A percentile compares a stretch with the other conserved stretches of the same genome.
Conservation (phyloP, 306 rosid species). For the Glycine soja region DNA sequence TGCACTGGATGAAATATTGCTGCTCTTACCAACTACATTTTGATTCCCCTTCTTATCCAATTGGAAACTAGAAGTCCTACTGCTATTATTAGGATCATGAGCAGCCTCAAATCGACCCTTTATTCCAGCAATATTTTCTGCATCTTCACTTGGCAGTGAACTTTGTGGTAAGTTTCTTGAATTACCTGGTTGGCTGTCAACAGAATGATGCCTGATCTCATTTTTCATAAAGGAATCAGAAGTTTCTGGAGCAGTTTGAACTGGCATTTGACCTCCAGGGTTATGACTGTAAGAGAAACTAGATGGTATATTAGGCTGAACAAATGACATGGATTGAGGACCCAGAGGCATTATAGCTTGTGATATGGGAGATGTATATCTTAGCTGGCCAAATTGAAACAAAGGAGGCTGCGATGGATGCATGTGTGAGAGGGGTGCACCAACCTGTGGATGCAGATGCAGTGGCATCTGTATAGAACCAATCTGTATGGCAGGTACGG, state of each 20-base stretch:
- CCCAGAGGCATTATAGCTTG: constrained; percentile 84
- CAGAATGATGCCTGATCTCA: constrained; percentile 51
- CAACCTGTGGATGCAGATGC: constrained; percentile 85
- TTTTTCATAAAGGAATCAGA: constrained; percentile 58
- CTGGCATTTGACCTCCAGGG: constrained; percentile 62
- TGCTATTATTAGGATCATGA: constrained; percentile 50
- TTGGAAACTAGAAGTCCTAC: constrained; percentile 55
- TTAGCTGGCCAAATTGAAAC: constrained; percentile 96
- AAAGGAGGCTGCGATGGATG: constrained; percentile 85
- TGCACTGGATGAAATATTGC: constrained; percentile 42
- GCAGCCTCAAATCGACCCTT: constrained; percentile 57
- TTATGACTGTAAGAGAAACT: constrained; percentile 67
- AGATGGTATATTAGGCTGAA: constrained; percentile 70
- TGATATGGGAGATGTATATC: constrained; percentile 76
- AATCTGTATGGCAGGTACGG: constrained; percentile 93
- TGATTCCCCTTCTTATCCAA: constrained; percentile 54
- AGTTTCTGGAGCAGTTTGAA: constrained; percentile 65
- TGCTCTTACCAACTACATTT: constrained; percentile 54
- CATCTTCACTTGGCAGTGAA: constrained; percentile 52
- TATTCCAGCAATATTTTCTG: constrained; percentile 52
- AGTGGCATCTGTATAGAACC: constrained; percentile 99
- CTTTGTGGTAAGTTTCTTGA: constrained; percentile 64
- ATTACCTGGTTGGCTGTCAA: constrained; percentile 60
- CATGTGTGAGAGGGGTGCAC: constrained; percentile 75
- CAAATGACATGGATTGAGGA: constrained; percentile 81